phyloP scores from a whole-genome alignment of 495 filamentous ascomycete species.

The Xylaria longipes region DNA sequence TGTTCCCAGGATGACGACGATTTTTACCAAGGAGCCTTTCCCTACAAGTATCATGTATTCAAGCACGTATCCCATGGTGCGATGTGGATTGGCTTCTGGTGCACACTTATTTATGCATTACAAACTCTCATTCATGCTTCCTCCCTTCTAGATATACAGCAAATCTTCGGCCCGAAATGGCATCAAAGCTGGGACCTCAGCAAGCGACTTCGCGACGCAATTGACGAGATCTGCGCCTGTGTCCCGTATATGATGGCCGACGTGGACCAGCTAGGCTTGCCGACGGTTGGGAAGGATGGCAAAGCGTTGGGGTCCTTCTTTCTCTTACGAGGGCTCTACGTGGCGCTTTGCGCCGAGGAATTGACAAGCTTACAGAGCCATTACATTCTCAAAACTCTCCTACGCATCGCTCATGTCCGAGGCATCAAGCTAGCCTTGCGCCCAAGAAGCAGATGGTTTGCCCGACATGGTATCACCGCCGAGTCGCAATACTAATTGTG shows the following conservation, averaged over 20 bases:
- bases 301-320: constrained; percentile 7
- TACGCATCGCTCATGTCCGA: constrained; percentile 6
- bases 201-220: background rate
- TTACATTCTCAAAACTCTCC: constrained; percentile 2
- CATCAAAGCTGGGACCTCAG: background rate
- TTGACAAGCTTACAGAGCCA: background rate
- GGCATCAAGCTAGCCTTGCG: constrained; percentile 14
- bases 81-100: constrained; percentile 15
- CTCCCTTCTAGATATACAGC: background rate
- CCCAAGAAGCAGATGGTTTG: background rate
- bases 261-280: constrained; percentile 12
- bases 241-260: constrained; percentile 13
- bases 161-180: background rate
- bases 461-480: background rate
- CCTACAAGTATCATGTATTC: constrained; percentile 5
- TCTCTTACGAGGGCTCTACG: constrained; percentile 4
- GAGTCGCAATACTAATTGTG: background rate
- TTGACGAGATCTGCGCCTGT: constrained; percentile 14
- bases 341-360: constrained; percentile 3
- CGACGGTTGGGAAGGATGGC: background rate
- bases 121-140: background rate
- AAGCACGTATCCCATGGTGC: background rate
- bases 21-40: background rate
- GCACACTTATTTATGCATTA: constrained; percentile 7
- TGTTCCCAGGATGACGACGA: background rate